These are phyloP conservation scores for Bruguiera sexangula DNA, from an alignment of 345 rosid species.

Conservation along the genomic window DNA sequence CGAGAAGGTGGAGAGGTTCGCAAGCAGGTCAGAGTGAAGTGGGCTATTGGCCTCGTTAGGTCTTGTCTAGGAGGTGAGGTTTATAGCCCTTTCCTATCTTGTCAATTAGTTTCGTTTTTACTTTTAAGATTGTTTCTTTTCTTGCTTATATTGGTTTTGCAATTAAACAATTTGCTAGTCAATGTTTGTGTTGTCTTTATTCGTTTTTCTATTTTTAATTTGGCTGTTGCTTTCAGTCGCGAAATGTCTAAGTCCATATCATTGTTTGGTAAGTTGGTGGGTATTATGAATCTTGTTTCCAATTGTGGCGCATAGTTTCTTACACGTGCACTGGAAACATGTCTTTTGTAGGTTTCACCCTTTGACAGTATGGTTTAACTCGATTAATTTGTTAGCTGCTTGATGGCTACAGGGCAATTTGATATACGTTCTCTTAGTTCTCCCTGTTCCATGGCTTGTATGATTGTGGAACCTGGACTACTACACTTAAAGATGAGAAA, in stretches of 20 bases:
- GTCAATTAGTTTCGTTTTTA: not conserved
- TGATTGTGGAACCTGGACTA: too few species aligned
- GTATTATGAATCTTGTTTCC: too few species aligned
- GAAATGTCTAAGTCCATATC: not conserved
- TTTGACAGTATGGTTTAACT: too few species aligned
- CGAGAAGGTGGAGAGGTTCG: slow-evolving; percentile 36
- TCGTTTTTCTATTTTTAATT: not conserved
- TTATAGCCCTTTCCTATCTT: not conserved
- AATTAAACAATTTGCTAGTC: not conserved
- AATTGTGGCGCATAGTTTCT: too few species aligned
- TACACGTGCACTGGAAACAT: too few species aligned
- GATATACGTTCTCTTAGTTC: too few species aligned
- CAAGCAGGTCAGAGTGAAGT: slow-evolving; percentile 27
- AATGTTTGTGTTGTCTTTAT: not conserved
- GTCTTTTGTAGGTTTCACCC: too few species aligned
- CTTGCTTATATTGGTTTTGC: not conserved
- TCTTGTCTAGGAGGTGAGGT: slow-evolving; percentile 5
- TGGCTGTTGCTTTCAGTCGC: not conserved
- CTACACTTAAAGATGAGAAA: too few species aligned
- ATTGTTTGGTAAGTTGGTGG: not conserved
- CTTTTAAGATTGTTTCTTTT: not conserved
- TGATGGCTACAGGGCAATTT: too few species aligned
- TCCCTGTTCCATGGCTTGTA: too few species aligned
- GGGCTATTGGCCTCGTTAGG: not conserved
- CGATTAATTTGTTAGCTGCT: too few species aligned